These are phyloP conservation scores for Aspergillus sp. DNA, from an alignment of 2,329 filamentous ascomycete species.

Conservation along the genomic window DNA sequence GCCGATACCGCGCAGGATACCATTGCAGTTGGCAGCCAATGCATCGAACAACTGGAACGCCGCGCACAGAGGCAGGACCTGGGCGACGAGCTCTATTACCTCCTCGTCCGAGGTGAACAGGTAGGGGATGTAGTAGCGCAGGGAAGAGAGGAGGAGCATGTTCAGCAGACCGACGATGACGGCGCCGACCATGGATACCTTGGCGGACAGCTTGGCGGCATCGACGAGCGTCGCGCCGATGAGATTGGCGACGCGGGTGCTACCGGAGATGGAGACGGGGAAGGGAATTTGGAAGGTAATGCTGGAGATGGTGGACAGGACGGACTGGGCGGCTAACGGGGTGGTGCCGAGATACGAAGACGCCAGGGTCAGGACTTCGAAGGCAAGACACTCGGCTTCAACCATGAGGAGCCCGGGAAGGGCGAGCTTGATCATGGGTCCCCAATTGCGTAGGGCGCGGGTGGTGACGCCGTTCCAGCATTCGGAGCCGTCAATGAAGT, in stretches of 20 bases:
- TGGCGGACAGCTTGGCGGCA: constrained; percentile 77
- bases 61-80: constrained; percentile 76
- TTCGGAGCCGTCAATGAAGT: constrained; percentile 68
- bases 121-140: constrained; percentile 72
- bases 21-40: constrained; percentile 75
- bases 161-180: constrained; percentile 77
- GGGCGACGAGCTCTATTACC: constrained; percentile 68
- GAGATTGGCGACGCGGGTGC: constrained; percentile 85
- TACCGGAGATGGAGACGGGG: constrained; percentile 82
- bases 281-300: constrained; percentile 92
- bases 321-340: constrained; percentile 82
- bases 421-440: constrained; percentile 81
- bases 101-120: constrained; percentile 75
- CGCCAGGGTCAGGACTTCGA: constrained; percentile 85
- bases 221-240: constrained; percentile 83
- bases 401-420: constrained; percentile 92
- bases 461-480: constrained; percentile 81
- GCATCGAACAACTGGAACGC: constrained; percentile 90
- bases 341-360: constrained; percentile 77
- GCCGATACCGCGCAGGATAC: constrained; percentile 81
- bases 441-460: constrained; percentile 72
- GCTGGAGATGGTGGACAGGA: constrained; percentile 74
- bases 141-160: constrained; percentile 64
- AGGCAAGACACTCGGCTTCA: constrained; percentile 88
- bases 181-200: constrained; percentile 70